These are phyloP conservation scores for Neurospora crassa DNA, from an alignment of 2,329 filamentous ascomycete genomes.

Conservation along the genomic window DNA sequence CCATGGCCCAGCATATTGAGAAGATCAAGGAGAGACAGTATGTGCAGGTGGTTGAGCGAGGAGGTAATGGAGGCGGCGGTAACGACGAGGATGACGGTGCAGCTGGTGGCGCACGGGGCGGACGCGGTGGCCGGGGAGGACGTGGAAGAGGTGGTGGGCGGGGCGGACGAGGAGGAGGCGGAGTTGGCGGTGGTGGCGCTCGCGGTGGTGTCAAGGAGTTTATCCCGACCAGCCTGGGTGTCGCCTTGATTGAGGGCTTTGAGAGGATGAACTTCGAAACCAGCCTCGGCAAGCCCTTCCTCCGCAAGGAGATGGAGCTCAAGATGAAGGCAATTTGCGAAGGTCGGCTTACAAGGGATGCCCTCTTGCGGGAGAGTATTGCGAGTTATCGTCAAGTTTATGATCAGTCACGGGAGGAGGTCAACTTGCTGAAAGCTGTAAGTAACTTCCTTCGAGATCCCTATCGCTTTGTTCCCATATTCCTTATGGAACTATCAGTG, in stretches of 20 bases:
- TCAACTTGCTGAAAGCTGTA: conserved; percentile 56
- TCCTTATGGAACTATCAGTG: neutral
- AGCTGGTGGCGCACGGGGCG: conserved; percentile 21
- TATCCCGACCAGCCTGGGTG: conserved; percentile 82
- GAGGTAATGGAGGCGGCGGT: neutral
- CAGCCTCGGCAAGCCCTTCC: conserved; percentile 87
- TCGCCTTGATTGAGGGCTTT: conserved; percentile 89
- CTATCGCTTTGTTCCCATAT: too few species aligned
- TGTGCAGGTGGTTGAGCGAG: conserved; percentile 53
- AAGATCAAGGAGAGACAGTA: conserved; percentile 91
- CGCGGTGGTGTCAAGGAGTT: conserved; percentile 65
- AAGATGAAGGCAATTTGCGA: conserved; percentile 97
- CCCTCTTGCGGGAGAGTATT: conserved; percentile 74
- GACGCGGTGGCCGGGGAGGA: conserved; percentile 39
- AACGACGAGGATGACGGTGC: conserved; percentile 15
- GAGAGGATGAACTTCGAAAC: conserved; percentile 89
- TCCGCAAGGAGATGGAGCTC: conserved; percentile 95
- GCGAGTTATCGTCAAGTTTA: conserved; percentile 83
- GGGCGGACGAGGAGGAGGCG: conserved; percentile 29
- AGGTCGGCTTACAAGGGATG: conserved; percentile 62
- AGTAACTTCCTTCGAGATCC: conserved; percentile 24
- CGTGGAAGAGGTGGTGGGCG: conserved; percentile 36
- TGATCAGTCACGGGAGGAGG: conserved; percentile 66
- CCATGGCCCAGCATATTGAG: conserved; percentile 96
- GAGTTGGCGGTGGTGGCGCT: conserved; percentile 27